phyloP scores from a whole-genome alignment of 129 eudicot species.

The Lactuca saligna region DNA sequence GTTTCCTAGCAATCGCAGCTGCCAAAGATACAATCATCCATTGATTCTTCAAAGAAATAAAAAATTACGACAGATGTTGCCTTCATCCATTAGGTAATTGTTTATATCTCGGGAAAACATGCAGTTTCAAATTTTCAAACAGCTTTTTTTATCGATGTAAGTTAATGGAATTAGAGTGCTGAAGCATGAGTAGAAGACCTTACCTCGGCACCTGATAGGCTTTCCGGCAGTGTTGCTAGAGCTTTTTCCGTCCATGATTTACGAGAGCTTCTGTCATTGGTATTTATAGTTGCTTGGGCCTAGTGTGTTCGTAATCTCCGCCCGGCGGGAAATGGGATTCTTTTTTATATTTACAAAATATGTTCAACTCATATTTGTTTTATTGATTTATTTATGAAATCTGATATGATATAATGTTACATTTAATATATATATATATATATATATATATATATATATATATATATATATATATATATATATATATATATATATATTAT shows the following conservation, averaged over 20 bases:
- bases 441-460: too few species aligned
- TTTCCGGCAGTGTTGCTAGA: conserved; percentile 40
- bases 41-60: not conserved
- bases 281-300: not conserved
- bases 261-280: too few species aligned
- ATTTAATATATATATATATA: too few species aligned
- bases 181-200: conserved; percentile 4
- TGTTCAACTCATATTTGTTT: too few species aligned
- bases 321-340: not conserved
- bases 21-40: conserved; percentile 9
- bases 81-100: not conserved
- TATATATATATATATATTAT: too few species aligned
- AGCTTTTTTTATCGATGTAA: not conserved
- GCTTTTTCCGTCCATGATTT: conserved; percentile 29
- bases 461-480: too few species aligned
- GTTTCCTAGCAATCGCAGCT: conserved; percentile 60
- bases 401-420: too few species aligned
- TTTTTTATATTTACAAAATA: too few species aligned
- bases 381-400: too few species aligned
- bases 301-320: not conserved
- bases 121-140: not conserved
- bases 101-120: not conserved
- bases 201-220: conserved; percentile 56
- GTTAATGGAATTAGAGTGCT: not conserved
- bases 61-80: not conserved